A percentile compares a stretch with the other conserved stretches of the same genome.
phyloP scores from a whole-genome alignment of 768 basidiomycete species.

The Amanita molliuscula region DNA sequence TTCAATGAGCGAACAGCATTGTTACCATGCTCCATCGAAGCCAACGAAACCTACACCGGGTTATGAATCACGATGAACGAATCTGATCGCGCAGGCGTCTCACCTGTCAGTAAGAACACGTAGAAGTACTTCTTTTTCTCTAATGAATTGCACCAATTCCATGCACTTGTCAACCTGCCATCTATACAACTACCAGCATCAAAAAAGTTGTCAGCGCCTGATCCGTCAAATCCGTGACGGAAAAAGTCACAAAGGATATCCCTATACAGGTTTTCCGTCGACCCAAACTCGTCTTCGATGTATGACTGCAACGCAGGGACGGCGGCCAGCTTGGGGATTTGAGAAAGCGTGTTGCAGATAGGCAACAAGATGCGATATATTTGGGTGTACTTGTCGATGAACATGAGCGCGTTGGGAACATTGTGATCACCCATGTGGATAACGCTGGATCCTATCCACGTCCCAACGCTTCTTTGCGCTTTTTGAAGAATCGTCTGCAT shows the following conservation, averaged over 20 bases:
- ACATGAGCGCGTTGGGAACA: constrained; percentile 77
- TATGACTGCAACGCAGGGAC: constrained; percentile 68
- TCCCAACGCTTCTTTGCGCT: constrained; percentile 71
- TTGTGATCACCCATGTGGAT: constrained; percentile 89
- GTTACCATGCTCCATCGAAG: constrained; percentile 80
- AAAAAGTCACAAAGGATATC: constrained; percentile 83
- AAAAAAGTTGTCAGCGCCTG: constrained; percentile 86
- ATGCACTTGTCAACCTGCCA: constrained; percentile 78
- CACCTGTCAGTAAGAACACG: constrained; percentile 68
- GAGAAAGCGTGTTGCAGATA: constrained; percentile 71
- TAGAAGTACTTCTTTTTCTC: constrained; percentile 85
- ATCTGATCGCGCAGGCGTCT: constrained; percentile 13
- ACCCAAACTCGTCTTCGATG: constrained; percentile 78
- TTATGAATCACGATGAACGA: background rate
- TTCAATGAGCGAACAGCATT: background rate
- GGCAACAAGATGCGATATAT: constrained; percentile 85
- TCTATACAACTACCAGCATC: constrained; percentile 83
- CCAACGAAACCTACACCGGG: constrained; percentile 59
- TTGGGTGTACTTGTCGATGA: constrained; percentile 91
- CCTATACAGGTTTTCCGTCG: constrained; percentile 50
- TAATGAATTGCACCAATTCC: constrained; percentile 83
- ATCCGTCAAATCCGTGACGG: constrained; percentile 81
- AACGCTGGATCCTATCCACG: constrained; percentile 80
- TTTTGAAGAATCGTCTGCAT: constrained; percentile 83
- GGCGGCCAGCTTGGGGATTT: constrained; percentile 54